These are phyloP conservation scores for barley (Hordeum vulgare) DNA, from an alignment of 176 grass and related monocot genomes.

Conservation along the genomic window MorexV3_pseudomolecules_assembly NC_058524.1:392448480-392448979, in stretches of 20 bases:
- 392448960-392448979: not conserved
- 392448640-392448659: constrained; percentile 8
- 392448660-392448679: constrained; percentile 66
- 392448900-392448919: not conserved
- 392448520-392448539: not conserved
- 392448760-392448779: constrained; percentile 90
- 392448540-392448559: not conserved
- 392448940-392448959: no score
- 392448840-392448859: constrained; percentile 1
- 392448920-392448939: constrained; percentile 94
- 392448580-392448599: no score
- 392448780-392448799: constrained; percentile 75
- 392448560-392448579: not conserved
- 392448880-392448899: not conserved
- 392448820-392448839: not conserved
- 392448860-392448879: not conserved
- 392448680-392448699: constrained; percentile 83
- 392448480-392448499: not conserved
- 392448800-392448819: not conserved
- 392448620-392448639: no score
- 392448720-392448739: constrained; percentile 89
- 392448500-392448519: not conserved
- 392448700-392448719: constrained; percentile 73
- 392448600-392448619: no score
- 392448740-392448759: constrained; percentile 52